Conservation (phyloP, 495 filamentous ascomycete genomes). For the Aspergillus sparsus region DNA sequence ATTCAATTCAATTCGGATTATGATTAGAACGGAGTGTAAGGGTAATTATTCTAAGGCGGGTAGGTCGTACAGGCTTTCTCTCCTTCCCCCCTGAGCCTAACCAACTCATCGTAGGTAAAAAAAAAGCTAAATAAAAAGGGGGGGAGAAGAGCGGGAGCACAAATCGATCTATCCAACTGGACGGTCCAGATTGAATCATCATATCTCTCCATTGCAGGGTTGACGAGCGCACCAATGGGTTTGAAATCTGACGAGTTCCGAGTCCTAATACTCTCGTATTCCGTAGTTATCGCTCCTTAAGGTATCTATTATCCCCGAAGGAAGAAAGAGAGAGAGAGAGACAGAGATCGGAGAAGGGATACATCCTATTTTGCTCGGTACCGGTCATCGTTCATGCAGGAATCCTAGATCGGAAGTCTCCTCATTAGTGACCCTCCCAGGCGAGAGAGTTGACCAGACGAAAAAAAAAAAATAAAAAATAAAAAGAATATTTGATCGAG, state of each 20-base stretch:
- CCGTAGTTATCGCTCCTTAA: no score
- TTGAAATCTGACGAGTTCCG: neutral
- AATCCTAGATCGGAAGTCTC: neutral
- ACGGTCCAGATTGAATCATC: neutral
- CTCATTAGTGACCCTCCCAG: no score
- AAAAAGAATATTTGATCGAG: neutral
- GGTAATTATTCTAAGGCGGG: no score
- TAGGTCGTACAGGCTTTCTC: no score
- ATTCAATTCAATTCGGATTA: no score
- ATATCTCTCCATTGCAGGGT: neutral
- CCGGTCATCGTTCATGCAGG: slow-evolving; percentile 1
- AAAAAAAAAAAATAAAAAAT: neutral
- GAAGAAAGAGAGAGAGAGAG: no score
- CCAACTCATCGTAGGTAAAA: neutral
- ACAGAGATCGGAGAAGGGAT: no score
- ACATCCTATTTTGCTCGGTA: neutral
- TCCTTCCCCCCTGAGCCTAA: no score
- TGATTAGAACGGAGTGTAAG: no score
- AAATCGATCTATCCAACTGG: slow-evolving; percentile 1
- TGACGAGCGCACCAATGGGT: neutral
- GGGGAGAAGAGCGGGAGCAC: neutral
- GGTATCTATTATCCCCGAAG: no score
- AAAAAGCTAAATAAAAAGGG: neutral
- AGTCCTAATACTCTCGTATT: no score
- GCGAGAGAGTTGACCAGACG: neutral